These are phyloP conservation scores for Exophiala oligosperma DNA, from an alignment of 2,329 filamentous ascomycete species.

Conservation along the genomic window DNA sequence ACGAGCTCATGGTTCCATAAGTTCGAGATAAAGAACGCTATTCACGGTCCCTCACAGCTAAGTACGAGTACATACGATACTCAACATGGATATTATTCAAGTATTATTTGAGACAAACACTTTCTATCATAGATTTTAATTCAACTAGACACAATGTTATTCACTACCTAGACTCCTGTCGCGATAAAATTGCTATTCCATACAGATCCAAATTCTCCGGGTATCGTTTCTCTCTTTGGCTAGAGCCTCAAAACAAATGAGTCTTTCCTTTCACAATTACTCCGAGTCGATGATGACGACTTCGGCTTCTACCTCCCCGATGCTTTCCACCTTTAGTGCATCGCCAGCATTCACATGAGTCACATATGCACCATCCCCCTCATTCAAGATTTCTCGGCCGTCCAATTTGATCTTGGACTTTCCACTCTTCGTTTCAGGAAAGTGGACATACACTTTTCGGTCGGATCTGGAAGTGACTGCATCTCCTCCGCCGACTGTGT, in stretches of 20 bases:
- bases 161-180: too few species aligned
- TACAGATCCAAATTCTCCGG: too few species aligned
- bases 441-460: constrained; percentile 75
- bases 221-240: too few species aligned
- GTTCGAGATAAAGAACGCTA: too few species aligned
- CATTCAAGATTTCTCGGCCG: constrained; percentile 64
- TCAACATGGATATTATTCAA: too few species aligned
- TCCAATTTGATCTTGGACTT: constrained; percentile 70
- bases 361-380: constrained; percentile 81
- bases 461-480: constrained; percentile 43
- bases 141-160: too few species aligned
- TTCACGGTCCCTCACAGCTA: too few species aligned
- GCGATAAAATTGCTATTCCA: too few species aligned
- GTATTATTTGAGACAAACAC: not conserved
- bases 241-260: too few species aligned
- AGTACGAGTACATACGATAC: not conserved
- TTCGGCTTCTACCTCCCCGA: constrained; percentile 68
- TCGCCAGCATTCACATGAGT: constrained; percentile 65
- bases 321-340: constrained; percentile 63
- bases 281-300: constrained; percentile 68
- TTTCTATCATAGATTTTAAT: too few species aligned
- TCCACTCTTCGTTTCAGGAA: constrained; percentile 76
- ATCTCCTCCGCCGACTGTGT: constrained; percentile 63
- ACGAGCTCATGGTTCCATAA: not conserved
- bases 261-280: constrained; percentile 33